A percentile compares a stretch with the other conserved stretches of the same genome.
phyloP scores from a whole-genome alignment of 805 yeast species.

The Starmera pachycereana region DNA sequence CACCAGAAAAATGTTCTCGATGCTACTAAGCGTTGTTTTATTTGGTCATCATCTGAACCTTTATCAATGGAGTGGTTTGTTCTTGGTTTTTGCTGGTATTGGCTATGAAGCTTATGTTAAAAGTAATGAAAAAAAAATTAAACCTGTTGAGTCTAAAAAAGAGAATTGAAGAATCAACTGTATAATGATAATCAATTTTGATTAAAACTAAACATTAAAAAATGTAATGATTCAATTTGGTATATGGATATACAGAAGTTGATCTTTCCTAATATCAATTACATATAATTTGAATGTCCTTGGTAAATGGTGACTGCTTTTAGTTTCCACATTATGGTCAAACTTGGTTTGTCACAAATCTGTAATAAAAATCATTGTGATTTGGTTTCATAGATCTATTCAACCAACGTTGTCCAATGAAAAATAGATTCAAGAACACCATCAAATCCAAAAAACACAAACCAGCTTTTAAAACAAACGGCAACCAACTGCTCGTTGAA shows the following conservation, averaged over 20 bases:
- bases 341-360: too few species aligned
- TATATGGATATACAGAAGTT: too few species aligned
- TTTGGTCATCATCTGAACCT: constrained; percentile 66
- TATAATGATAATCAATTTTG: neutral
- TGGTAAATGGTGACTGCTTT: too few species aligned
- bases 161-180: neutral
- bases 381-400: constrained; percentile 1
- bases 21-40: constrained; percentile 78
- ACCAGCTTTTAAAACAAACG: too few species aligned
- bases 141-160: constrained; percentile 1
- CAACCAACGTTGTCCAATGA: constrained; percentile 6
- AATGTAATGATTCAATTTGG: too few species aligned
- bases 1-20: constrained; percentile 91
- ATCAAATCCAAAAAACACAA: too few species aligned
- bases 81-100: constrained; percentile 77
- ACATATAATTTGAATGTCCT: too few species aligned
- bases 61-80: constrained; percentile 73
- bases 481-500: too few species aligned
- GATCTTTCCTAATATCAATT: too few species aligned
- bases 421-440: too few species aligned
- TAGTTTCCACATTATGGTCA: too few species aligned
- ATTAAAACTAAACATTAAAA: neutral
- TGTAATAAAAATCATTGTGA: neutral
- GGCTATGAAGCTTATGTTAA: constrained; percentile 64
- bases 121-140: constrained; percentile 6